These are phyloP conservation scores for Penicillium sp. DNA, from an alignment of 2,329 filamentous ascomycete genomes.

Conservation along the genomic window DNA sequence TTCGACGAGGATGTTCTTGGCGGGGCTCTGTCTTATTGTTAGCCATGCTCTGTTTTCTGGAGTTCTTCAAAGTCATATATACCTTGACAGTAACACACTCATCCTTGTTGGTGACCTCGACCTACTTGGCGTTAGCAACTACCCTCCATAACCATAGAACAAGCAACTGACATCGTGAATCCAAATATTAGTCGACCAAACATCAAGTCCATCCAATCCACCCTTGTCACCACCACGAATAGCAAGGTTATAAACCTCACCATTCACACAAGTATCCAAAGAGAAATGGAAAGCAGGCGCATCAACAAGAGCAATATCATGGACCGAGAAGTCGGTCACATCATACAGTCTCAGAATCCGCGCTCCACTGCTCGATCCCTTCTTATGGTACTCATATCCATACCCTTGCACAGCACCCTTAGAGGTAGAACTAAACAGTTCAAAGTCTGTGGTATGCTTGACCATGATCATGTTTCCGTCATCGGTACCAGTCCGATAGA, in stretches of 20 bases:
- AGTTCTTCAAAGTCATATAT: background rate
- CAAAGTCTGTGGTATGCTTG: background rate
- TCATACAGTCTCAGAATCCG: background rate
- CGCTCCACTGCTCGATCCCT: background rate
- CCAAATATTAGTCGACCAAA: background rate
- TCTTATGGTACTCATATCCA: background rate
- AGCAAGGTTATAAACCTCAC: background rate
- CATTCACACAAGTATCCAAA: background rate
- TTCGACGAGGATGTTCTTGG: background rate
- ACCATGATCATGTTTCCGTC: background rate
- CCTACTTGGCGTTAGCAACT: background rate
- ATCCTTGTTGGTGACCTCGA: background rate
- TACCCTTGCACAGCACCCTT: background rate
- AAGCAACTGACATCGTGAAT: background rate
- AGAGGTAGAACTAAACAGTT: background rate
- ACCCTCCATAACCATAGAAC: background rate
- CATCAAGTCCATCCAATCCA: background rate
- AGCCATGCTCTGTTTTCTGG: background rate
- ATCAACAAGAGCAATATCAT: background rate
- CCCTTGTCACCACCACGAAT: background rate
- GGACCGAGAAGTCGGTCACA: background rate
- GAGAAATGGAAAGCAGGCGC: background rate
- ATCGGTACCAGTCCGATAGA: background rate
- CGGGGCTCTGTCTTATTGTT: background rate
- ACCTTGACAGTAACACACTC: background rate